Percentiles rank a stretch among this genome's conserved stretches.
Conservation (phyloP, 2,329 filamentous ascomycete genomes). For the Metarhizium rileyi region DNA sequence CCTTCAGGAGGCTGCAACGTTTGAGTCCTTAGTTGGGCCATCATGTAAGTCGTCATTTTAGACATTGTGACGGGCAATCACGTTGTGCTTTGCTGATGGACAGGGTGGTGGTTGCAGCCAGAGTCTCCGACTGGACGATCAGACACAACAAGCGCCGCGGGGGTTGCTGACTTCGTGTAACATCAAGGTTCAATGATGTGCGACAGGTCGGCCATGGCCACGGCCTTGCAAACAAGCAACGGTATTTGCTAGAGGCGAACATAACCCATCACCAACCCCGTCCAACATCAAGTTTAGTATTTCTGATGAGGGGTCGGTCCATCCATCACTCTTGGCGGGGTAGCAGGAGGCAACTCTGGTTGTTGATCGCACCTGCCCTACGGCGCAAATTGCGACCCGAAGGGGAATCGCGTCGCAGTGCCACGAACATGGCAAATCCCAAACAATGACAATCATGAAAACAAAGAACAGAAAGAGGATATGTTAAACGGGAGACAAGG, state of each 20-base stretch:
- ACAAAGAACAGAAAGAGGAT: neutral
- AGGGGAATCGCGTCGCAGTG: neutral
- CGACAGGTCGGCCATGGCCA: neutral
- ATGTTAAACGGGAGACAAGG: neutral
- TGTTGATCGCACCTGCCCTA: neutral
- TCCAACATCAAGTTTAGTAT: neutral
- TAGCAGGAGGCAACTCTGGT: no score
- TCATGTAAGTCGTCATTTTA: neutral
- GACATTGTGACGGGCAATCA: neutral
- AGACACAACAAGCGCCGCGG: neutral
- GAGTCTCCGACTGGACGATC: neutral
- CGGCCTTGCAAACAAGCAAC: neutral
- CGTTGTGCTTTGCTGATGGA: neutral
- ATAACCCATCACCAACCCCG: neutral
- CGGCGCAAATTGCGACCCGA: neutral
- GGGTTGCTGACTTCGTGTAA: neutral
- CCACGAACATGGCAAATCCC: neutral
- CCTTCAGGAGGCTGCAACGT: neutral
- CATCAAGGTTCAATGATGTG: neutral
- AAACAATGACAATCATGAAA: neutral
- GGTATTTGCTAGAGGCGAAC: neutral
- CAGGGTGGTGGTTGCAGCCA: neutral
- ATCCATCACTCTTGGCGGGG: no score
- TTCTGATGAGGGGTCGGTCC: neutral
- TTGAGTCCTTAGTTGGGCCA: neutral